These are phyloP conservation scores for Pyrrhoderma lamaoense DNA, from an alignment of 1,284 basidiomycete species.

Conservation along the genomic window DNA sequence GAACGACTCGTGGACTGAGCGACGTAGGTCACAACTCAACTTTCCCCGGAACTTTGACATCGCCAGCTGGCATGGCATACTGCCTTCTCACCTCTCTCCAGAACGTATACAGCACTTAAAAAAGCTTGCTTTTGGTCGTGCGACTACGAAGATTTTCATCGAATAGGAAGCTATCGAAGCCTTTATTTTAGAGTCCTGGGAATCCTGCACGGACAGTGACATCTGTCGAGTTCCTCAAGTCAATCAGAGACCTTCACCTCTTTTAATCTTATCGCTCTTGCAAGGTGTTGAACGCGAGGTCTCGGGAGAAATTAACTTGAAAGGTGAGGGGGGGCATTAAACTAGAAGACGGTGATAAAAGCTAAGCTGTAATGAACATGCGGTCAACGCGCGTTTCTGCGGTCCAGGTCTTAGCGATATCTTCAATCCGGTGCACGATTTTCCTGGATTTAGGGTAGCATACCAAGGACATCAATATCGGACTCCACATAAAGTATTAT, in stretches of 20 bases:
- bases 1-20: too few species aligned
- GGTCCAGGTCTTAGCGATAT: conserved; percentile 7
- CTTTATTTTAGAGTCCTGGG: too few species aligned
- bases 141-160: too few species aligned
- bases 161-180: too few species aligned
- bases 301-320: conserved; percentile 9
- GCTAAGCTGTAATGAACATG: conserved; percentile 6
- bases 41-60: not conserved
- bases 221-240: too few species aligned
- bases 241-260: not conserved
- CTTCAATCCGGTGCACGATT: conserved; percentile 13
- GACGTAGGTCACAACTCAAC: too few species aligned
- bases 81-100: conserved; percentile 1
- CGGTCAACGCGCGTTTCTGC: conserved; percentile 11
- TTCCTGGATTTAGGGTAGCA: conserved; percentile 10
- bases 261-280: conserved; percentile 11
- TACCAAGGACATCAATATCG: not conserved
- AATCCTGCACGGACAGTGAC: too few species aligned
- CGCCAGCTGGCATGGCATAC: conserved; percentile 12
- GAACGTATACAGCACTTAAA: too few species aligned
- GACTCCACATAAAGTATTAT: too few species aligned
- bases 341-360: not conserved
- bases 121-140: too few species aligned
- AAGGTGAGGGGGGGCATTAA: conserved; percentile 6
- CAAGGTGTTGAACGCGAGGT: conserved; percentile 9